Evolutionary conservation across 2,329 filamentous ascomycete species (phyloP).

Genomic region (Penicillium paneum): DNA sequence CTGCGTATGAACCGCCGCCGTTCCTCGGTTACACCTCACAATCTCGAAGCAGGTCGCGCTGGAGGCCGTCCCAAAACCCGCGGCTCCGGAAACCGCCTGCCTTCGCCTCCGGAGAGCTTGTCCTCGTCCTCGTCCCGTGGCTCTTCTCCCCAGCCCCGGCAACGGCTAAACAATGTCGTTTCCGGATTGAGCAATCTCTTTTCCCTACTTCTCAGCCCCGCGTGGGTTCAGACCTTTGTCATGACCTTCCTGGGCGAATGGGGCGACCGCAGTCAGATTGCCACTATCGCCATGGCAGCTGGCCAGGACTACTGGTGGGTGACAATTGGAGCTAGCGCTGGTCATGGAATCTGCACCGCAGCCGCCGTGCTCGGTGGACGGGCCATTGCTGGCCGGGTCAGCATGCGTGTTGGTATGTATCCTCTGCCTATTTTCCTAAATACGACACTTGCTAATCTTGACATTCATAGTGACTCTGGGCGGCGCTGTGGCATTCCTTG

Average conservation of each 20-base stretch:
- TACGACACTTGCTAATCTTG: constrained; percentile 24
- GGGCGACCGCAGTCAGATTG: constrained; percentile 96
- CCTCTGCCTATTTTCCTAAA: background rate
- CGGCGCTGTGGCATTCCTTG: constrained; percentile 81
- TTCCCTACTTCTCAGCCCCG: constrained; percentile 83
- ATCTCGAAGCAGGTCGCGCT: constrained; percentile 74
- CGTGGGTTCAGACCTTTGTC: constrained; percentile 97
- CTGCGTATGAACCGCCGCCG: constrained; percentile 63
- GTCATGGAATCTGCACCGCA: constrained; percentile 86
- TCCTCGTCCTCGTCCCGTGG: constrained; percentile 70
- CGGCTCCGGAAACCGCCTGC: constrained; percentile 67
- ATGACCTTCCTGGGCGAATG: constrained; percentile 99
- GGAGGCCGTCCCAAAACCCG: constrained; percentile 62
- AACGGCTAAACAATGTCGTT: constrained; percentile 45
- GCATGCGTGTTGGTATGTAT: constrained; percentile 87
- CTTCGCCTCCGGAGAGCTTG: constrained; percentile 75
- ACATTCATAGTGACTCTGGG: constrained; percentile 73
- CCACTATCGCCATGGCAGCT: constrained; percentile 97
- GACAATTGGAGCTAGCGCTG: constrained; percentile 78
- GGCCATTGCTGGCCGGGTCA: constrained; percentile 89
- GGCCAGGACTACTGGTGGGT: constrained; percentile 99
- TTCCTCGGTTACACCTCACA: constrained; percentile 69
- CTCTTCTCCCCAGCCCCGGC: constrained; percentile 50
- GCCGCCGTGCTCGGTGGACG: constrained; percentile 88
- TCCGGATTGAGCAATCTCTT: constrained; percentile 79